phyloP scores from a whole-genome alignment of 768 basidiomycete species.

The Cystobasidium ongulense region DNA sequence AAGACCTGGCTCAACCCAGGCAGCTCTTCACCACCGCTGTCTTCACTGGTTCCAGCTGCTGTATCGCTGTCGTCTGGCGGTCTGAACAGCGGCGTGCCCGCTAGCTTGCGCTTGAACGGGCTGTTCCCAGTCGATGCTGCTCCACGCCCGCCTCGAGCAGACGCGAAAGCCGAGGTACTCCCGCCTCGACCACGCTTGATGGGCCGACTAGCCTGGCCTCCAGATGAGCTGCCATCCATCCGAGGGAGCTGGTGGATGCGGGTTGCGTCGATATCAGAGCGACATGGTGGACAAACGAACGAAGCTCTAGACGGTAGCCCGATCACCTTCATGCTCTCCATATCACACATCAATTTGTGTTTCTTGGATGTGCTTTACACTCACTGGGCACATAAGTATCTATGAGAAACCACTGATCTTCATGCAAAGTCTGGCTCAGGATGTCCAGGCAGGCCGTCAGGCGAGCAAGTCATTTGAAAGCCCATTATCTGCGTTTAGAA shows the following conservation, averaged over 20 bases:
- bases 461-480: too few relatives aligned
- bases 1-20: neutral
- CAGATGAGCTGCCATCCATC: neutral
- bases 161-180: neutral
- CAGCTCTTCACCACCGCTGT: neutral
- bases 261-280: neutral
- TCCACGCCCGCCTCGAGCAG: neutral
- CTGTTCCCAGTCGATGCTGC: neutral
- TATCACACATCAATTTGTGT: too few relatives aligned
- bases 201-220: neutral
- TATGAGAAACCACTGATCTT: too few relatives aligned
- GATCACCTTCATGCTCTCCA: too few relatives aligned
- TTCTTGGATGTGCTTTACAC: too few relatives aligned
- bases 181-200: neutral
- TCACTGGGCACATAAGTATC: too few relatives aligned
- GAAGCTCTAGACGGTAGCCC: too few relatives aligned
- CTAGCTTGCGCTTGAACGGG: constrained; percentile 10
- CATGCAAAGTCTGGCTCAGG: too few relatives aligned
- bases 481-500: too few relatives aligned
- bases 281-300: neutral
- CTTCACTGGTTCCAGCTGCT: neutral
- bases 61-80: constrained; percentile 2
- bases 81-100: constrained; percentile 12
- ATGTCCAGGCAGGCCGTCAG: too few relatives aligned
- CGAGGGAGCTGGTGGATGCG: neutral